Percentiles rank a stretch among this genome's conserved stretches.
phyloP scores from a whole-genome alignment of 2,329 filamentous ascomycete genomes.

The Aspergillus awamori region DNA sequence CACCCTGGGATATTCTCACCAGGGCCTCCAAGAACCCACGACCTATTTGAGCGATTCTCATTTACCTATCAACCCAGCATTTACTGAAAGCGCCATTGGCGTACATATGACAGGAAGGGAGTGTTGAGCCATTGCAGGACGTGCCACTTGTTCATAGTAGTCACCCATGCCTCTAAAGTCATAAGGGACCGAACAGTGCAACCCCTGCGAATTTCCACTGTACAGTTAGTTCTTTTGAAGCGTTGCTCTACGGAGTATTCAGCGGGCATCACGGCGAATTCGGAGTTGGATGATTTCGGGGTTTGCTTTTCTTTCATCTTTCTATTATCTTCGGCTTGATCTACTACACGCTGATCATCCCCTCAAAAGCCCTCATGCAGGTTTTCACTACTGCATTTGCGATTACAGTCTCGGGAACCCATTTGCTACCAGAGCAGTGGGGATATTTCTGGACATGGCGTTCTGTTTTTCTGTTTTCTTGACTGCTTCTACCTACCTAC shows the following conservation, averaged over 20 bases:
- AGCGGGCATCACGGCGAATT: constrained; percentile 24
- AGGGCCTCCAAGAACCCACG: constrained; percentile 14
- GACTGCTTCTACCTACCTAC: constrained; percentile 3
- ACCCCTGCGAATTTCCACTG: constrained; percentile 30
- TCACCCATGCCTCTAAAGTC: not conserved
- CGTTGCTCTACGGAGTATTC: constrained; percentile 14
- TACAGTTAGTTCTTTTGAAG: constrained; percentile 24
- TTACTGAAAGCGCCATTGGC: constrained; percentile 19
- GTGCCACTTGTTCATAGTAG: constrained; percentile 1
- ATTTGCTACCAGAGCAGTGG: not conserved
- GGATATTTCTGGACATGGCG: not conserved
- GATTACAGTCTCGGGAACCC: not conserved
- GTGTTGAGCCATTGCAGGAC: not conserved
- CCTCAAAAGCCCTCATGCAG: not conserved
- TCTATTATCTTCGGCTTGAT: constrained; percentile 13
- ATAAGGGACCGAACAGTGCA: constrained; percentile 18
- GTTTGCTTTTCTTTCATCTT: constrained; percentile 17
- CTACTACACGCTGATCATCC: not conserved
- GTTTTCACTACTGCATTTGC: constrained; percentile 6
- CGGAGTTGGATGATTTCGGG: constrained; percentile 27
- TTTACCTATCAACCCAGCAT: constrained; percentile 36
- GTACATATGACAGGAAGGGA: constrained; percentile 16
- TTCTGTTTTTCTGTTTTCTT: constrained; percentile 16
- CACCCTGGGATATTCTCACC: constrained; percentile 14
- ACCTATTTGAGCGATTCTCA: constrained; percentile 27